Evolutionary conservation across 2,329 filamentous ascomycete genomes (phyloP).

Genomic region (Colletotrichum graminicola): DNA sequence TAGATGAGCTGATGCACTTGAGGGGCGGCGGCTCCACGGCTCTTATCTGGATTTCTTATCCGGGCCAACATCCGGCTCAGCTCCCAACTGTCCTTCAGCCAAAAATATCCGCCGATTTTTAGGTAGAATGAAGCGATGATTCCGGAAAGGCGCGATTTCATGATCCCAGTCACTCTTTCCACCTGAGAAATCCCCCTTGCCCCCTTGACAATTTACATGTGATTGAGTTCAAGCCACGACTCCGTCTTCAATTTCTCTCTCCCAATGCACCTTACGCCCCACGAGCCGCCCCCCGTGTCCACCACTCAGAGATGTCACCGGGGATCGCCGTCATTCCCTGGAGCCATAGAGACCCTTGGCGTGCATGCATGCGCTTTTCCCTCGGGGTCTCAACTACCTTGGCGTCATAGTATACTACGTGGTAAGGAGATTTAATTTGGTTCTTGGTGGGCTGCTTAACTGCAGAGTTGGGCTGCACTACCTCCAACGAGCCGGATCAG

Average conservation of each 20-base stretch:
- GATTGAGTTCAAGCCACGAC: constrained; percentile 42
- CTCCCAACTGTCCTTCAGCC: neutral
- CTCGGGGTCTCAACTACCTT: constrained; percentile 13
- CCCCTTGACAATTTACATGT: constrained; percentile 36
- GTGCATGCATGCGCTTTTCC: constrained; percentile 38
- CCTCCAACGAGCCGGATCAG: constrained; percentile 3
- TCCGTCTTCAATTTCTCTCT: constrained; percentile 38
- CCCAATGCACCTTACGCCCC: constrained; percentile 17
- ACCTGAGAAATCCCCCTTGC: neutral
- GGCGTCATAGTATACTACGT: constrained; percentile 12
- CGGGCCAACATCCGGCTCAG: constrained; percentile 27
- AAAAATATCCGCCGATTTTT: neutral
- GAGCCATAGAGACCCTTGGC: constrained; percentile 32
- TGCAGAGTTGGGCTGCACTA: neutral
- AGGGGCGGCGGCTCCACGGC: constrained; percentile 16
- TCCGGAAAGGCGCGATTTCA: constrained; percentile 9
- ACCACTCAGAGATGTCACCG: constrained; percentile 34
- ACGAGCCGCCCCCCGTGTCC: constrained; percentile 22
- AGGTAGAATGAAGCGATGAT: constrained; percentile 32
- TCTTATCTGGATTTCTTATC: constrained; percentile 29
- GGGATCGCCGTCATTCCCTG: constrained; percentile 37
- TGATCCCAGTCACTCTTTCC: constrained; percentile 10
- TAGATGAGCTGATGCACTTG: neutral
- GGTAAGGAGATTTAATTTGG: constrained; percentile 19
- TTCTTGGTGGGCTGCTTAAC: constrained; percentile 4